phyloP scores from a whole-genome alignment of 768 basidiomycete genomes.

The Lentinula guzmanii region DNA sequence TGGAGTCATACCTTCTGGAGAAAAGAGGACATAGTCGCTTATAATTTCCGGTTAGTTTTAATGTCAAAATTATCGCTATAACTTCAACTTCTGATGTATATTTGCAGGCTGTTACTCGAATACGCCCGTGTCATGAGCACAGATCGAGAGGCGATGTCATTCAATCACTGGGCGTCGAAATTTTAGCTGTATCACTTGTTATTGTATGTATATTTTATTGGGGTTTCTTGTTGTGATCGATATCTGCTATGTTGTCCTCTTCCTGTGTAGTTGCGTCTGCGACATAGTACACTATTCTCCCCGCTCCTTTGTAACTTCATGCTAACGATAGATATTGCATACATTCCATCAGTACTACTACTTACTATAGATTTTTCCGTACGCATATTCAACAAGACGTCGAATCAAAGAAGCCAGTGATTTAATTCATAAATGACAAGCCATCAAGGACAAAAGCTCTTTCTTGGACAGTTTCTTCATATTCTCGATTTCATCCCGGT shows the following conservation, averaged over 20 bases:
- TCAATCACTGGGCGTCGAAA: neutral
- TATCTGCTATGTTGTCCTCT: too few relatives aligned
- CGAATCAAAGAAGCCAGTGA: neutral
- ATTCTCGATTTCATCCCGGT: slow-evolving; percentile 83
- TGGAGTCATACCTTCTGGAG: slow-evolving; percentile 53
- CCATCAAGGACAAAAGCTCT: slow-evolving; percentile 78
- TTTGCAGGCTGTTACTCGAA: slow-evolving; percentile 37
- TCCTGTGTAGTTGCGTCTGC: too few relatives aligned
- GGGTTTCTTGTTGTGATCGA: neutral
- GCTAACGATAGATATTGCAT: too few relatives aligned
- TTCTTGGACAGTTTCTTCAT: slow-evolving; percentile 73
- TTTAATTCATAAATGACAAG: neutral
- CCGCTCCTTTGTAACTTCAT: too few relatives aligned
- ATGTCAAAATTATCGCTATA: neutral
- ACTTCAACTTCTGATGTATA: neutral
- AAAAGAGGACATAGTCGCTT: slow-evolving; percentile 46
- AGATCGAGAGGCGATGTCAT: slow-evolving; percentile 31
- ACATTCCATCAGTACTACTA: too few relatives aligned
- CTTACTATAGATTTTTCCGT: too few relatives aligned
- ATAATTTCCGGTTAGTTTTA: slow-evolving; percentile 38
- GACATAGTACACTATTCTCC: too few relatives aligned
- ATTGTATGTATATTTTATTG: neutral
- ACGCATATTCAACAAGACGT: too few relatives aligned
- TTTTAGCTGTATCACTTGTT: neutral
- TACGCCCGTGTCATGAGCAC: slow-evolving; percentile 42